A percentile compares a stretch with the other conserved stretches of the same genome.
Evolutionary conservation across 305 asterid species (phyloP).

Genomic region (Solanum aculeatissimum): DNA sequence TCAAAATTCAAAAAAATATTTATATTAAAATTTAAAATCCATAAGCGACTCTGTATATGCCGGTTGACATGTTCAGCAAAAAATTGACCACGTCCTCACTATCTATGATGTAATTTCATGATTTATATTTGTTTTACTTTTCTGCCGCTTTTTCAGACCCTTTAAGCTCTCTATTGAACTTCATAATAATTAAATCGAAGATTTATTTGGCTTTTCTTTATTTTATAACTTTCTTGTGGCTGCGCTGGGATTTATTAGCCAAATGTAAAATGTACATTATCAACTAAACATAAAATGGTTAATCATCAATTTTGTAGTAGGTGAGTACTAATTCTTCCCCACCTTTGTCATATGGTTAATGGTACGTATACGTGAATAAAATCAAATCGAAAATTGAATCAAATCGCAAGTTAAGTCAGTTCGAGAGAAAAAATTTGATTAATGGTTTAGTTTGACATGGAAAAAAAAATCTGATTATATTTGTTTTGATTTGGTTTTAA

Average conservation of each 20-base stretch:
- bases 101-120: neutral
- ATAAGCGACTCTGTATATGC: no score
- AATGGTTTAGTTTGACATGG: no score
- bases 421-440: no score
- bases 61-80: neutral
- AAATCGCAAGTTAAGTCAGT: no score
- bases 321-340: neutral
- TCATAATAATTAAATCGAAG: neutral
- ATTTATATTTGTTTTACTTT: neutral
- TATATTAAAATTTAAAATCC: no score
- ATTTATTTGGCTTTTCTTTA: neutral
- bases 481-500: no score
- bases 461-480: no score
- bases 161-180: neutral
- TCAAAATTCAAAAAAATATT: no score
- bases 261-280: neutral
- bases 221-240: neutral
- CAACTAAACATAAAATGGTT: neutral
- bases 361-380: no score
- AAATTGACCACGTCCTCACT: neutral
- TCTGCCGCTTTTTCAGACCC: neutral
- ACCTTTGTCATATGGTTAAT: neutral
- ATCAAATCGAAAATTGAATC: no score
- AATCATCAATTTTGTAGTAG: neutral
- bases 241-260: neutral